Percentiles rank a stretch among this genome's conserved stretches.
Evolutionary conservation across 495 filamentous ascomycete genomes (phyloP).

Genomic region (Aspergillus sclerotioniger): DNA sequence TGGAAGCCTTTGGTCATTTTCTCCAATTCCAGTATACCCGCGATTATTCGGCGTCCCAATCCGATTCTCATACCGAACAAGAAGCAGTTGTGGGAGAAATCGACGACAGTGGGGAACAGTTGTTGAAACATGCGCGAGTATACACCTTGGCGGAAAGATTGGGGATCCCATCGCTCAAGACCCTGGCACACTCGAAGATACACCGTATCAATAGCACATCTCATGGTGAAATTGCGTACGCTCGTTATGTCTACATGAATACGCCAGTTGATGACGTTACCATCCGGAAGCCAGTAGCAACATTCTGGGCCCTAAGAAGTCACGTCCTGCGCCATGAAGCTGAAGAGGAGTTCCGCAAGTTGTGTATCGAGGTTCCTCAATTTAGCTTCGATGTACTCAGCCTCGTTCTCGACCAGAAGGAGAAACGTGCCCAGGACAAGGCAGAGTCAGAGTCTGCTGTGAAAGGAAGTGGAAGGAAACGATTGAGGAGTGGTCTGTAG

Average conservation of each 20-base stretch:
- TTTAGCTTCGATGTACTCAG: conserved; percentile 89
- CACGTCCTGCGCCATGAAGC: conserved; percentile 81
- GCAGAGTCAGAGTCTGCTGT: conserved; percentile 29
- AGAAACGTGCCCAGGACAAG: conserved; percentile 45
- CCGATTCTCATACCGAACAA: conserved; percentile 44
- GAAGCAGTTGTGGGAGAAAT: conserved; percentile 60
- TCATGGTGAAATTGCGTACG: conserved; percentile 84
- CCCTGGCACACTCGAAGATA: conserved; percentile 81
- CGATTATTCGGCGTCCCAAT: conserved; percentile 78
- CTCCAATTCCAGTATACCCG: conserved; percentile 90
- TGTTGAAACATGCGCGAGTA: conserved; percentile 81
- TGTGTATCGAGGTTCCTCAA: conserved; percentile 87
- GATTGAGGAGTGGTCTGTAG: conserved; percentile 31
- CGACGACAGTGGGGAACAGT: conserved; percentile 70
- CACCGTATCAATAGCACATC: conserved; percentile 82
- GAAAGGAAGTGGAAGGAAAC: conserved; percentile 34
- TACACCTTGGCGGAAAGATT: conserved; percentile 88
- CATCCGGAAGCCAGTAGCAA: conserved; percentile 81
- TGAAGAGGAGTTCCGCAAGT: conserved; percentile 71
- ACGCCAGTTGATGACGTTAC: conserved; percentile 64
- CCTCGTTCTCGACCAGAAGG: conserved; percentile 63
- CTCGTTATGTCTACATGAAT: conserved; percentile 82
- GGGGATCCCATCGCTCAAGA: conserved; percentile 67
- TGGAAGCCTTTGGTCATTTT: conserved; percentile 82
- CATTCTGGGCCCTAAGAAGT: conserved; percentile 81